Evolutionary conservation across 2,329 filamentous ascomycete genomes (phyloP), one percentile per base, ranked within the genome.

Genomic region (Talaromyces rugulosus): DNA sequence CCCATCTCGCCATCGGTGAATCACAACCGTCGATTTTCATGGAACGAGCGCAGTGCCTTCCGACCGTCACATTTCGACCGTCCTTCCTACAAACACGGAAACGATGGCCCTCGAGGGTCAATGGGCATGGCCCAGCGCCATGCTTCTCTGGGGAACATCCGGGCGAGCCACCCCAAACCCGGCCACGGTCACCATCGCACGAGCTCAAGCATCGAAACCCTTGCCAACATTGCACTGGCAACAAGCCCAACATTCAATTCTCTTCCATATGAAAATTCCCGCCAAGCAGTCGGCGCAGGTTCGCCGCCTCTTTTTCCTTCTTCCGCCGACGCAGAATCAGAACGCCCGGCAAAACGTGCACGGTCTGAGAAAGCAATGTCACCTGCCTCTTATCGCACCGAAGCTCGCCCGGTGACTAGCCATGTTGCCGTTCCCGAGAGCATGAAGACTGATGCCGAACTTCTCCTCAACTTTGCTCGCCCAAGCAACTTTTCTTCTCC

Each of bases 301-400:
- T 64, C 69, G 55, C 65, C 72, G 51, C 63, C 72, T 59, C 74
- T 72, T 51, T 71, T 68, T 50, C 56, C 71, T 57, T 69, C 71
- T 57, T 69, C 75, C 56, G 62, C 67, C 55, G 68, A 66, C 52
- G 70, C 72, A 40, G 67, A 70, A 50, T 63, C 68, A 52, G 73
- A 86, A 67, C 79, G 83, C 54, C 85, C 85, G 4, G 74, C 83
- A 23, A 88, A 88, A 72, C 81, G 86, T 50, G 80, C 84, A 56
- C 82, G 85, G 65, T 87, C 86, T 51, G 85, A 87, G 67, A 78
- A 83, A 66, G 74, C 82, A 58, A 75, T 78, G 16, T 80, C 80
- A 30, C 80, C 77, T 50, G 65, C 72, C 65, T 69, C 70, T 66
- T 68, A 71, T 61, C 68, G 67, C 62, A 62, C 65, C 59, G 65